Evolutionary conservation across 2,329 filamentous ascomycete genomes (phyloP).

Genomic region (Scedosporium apiospermum): DNA sequence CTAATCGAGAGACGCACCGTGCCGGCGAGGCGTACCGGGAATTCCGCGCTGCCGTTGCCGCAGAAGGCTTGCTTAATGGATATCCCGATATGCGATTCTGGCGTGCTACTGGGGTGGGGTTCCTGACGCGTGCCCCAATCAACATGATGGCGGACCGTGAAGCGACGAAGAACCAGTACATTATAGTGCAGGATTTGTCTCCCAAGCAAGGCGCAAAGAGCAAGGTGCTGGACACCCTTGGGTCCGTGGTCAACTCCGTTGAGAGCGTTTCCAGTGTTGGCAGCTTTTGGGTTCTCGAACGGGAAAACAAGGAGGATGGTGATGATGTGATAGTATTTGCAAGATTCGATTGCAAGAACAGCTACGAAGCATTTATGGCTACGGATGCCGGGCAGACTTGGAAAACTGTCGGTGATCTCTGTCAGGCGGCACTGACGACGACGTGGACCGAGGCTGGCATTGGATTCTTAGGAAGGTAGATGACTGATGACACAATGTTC

Average conservation of each 20-base stretch:
- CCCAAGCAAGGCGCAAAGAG: background rate
- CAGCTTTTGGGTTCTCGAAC: conserved; percentile 8
- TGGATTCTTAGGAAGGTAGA: conserved; percentile 6
- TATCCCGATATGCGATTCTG: conserved; percentile 11
- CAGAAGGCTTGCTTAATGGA: conserved; percentile 8
- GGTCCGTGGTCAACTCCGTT: background rate
- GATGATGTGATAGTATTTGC: conserved; percentile 5
- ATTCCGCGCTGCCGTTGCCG: conserved; percentile 10
- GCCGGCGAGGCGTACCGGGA: conserved; percentile 10
- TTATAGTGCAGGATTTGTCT: conserved; percentile 6
- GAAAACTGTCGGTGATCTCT: background rate
- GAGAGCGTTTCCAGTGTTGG: background rate
- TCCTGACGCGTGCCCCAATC: background rate
- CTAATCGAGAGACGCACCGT: conserved; percentile 8
- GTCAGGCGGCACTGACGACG: background rate
- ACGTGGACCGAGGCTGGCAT: conserved; percentile 7
- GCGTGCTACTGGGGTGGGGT: conserved; percentile 9
- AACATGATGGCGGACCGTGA: conserved; percentile 5
- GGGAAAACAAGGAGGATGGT: conserved; percentile 1
- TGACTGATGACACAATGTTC: background rate
- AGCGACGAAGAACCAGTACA: background rate
- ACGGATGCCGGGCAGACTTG: background rate
- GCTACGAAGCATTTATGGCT: background rate
- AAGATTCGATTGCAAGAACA: background rate
- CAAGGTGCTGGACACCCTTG: background rate